Percentiles rank a stretch among this genome's conserved stretches.
Conservation (phyloP, 1,284 basidiomycete genomes). For the Pseudozyma sp. region DNA sequence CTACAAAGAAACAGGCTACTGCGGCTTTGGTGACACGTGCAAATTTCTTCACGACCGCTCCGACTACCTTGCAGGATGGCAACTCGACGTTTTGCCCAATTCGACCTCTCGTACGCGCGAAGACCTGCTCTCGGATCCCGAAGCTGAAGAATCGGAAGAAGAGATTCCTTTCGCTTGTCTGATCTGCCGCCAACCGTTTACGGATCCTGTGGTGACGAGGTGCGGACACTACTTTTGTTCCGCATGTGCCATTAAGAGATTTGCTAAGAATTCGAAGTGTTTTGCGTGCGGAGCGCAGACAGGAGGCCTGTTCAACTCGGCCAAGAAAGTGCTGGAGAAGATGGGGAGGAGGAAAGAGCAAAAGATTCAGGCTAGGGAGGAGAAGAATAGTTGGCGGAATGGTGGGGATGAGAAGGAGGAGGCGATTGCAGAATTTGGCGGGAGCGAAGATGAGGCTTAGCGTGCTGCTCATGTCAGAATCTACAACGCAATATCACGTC, state of each 20-base stretch:
- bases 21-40: slow-evolving; percentile 98
- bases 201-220: slow-evolving; percentile 91
- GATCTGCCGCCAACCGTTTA: slow-evolving; percentile 93
- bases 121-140: slow-evolving; percentile 46
- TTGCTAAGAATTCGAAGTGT: slow-evolving; percentile 93
- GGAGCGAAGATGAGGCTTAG: slow-evolving; percentile 17
- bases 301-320: slow-evolving; percentile 92
- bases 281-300: slow-evolving; percentile 93
- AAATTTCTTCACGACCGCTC: slow-evolving; percentile 75
- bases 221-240: slow-evolving; percentile 98
- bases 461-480: background rate
- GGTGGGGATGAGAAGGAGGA: slow-evolving; percentile 33
- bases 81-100: slow-evolving; percentile 74
- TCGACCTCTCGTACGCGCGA: slow-evolving; percentile 24
- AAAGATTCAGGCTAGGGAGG: slow-evolving; percentile 33
- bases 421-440: slow-evolving; percentile 34
- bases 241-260: slow-evolving; percentile 88
- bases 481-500: background rate
- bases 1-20: slow-evolving; percentile 99
- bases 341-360: slow-evolving; percentile 67
- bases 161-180: slow-evolving; percentile 97
- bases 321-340: slow-evolving; percentile 83
- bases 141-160: slow-evolving; percentile 74
- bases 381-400: slow-evolving; percentile 25
- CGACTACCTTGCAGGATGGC: slow-evolving; percentile 95